Conservation (phyloP, 2,329 filamentous ascomycete species). For the Pseudogymnoascus sp. region DNA sequence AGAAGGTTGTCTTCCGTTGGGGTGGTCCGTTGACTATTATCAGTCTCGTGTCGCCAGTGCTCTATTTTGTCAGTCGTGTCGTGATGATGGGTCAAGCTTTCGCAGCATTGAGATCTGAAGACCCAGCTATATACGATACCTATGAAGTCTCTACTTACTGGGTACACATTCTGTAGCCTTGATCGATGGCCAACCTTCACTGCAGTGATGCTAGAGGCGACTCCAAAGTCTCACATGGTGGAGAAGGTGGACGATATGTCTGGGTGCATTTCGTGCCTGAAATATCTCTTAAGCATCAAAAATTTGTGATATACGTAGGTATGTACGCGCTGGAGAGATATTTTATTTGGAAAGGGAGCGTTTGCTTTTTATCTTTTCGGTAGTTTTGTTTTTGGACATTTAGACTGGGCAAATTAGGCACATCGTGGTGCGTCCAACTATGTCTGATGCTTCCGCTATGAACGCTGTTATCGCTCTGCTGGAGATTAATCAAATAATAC, state of each 20-base stretch:
- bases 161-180: constrained; percentile 20
- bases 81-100: constrained; percentile 22
- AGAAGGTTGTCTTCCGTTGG: constrained; percentile 21
- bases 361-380: too few relatives aligned
- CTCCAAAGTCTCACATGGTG: neutral
- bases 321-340: too few relatives aligned
- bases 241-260: neutral
- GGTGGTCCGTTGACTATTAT: constrained; percentile 22
- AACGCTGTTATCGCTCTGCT: too few relatives aligned
- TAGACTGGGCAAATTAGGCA: too few relatives aligned
- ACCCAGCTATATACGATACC: constrained; percentile 16
- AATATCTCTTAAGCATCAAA: neutral
- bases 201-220: neutral
- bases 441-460: too few relatives aligned
- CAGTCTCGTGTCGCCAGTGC: constrained; percentile 21
- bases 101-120: constrained; percentile 19
- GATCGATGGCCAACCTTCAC: neutral
- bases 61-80: constrained; percentile 22
- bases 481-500: too few relatives aligned
- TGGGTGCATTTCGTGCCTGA: neutral
- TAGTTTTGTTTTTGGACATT: too few relatives aligned
- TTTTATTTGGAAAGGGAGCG: too few relatives aligned
- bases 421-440: too few relatives aligned
- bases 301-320: too few relatives aligned
- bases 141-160: constrained; percentile 18